Evolutionary conservation across 805 yeast species (phyloP).

Genomic region (Monosporozyma solicola): DNA sequence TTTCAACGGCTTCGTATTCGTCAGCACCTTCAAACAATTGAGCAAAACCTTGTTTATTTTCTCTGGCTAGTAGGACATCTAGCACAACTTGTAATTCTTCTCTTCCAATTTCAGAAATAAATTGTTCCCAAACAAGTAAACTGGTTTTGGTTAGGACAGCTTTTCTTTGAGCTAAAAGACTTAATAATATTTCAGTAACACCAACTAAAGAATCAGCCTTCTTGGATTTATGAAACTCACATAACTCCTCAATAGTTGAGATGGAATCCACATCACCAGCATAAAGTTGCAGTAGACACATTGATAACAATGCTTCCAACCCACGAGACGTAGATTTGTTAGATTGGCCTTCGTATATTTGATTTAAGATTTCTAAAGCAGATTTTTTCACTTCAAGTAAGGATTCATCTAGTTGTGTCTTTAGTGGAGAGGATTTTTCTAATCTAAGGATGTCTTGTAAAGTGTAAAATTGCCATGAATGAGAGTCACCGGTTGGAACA

Average conservation of each 20-base stretch:
- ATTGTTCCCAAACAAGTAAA: slow-evolving; percentile 47
- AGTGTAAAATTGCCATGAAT: slow-evolving; percentile 51
- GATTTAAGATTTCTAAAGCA: slow-evolving; percentile 41
- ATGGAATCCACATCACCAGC: slow-evolving; percentile 71
- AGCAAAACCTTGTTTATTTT: slow-evolving; percentile 73
- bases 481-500: slow-evolving; percentile 25
- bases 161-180: slow-evolving; percentile 49
- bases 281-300: slow-evolving; percentile 68
- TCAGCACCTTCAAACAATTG: slow-evolving; percentile 61
- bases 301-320: slow-evolving; percentile 68
- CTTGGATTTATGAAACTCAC: slow-evolving; percentile 31
- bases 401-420: slow-evolving; percentile 49
- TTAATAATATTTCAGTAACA: slow-evolving; percentile 50
- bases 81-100: slow-evolving; percentile 41
- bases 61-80: slow-evolving; percentile 55
- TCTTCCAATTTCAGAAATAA: slow-evolving; percentile 37
- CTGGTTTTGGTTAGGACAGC: slow-evolving; percentile 50
- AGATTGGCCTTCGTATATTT: slow-evolving; percentile 32
- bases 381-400: slow-evolving; percentile 40
- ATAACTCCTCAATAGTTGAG: slow-evolving; percentile 60
- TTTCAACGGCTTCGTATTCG: slow-evolving; percentile 38
- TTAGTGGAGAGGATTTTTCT: slow-evolving; percentile 22
- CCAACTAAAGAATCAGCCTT: slow-evolving; percentile 35
- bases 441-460: slow-evolving; percentile 31
- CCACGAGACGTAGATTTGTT: slow-evolving; percentile 27